Conservation (phyloP, 257 asterid genomes). For the Datura wrightii region DNA sequence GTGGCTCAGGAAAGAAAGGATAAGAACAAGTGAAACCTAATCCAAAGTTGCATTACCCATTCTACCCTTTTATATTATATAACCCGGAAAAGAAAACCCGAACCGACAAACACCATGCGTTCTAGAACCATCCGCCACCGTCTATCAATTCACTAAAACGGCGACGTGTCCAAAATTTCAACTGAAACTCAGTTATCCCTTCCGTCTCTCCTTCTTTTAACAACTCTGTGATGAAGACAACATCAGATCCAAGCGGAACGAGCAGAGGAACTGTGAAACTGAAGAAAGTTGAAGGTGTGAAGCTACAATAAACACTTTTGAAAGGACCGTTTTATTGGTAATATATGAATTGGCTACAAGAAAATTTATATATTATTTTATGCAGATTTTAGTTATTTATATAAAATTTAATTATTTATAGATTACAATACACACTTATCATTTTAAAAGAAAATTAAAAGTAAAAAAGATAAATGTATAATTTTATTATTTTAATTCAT, state of each 20-base stretch:
- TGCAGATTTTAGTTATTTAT: too few relatives aligned
- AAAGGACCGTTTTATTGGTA: too few relatives aligned
- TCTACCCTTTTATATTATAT: not conserved
- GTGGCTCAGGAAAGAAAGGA: not conserved
- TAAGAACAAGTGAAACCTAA: not conserved
- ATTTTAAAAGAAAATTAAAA: too few relatives aligned
- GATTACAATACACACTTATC: too few relatives aligned
- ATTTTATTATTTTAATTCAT: too few relatives aligned
- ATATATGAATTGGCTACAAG: too few relatives aligned
- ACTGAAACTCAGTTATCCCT: not conserved
- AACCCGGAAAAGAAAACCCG: not conserved
- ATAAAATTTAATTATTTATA: too few relatives aligned
- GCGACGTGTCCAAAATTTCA: not conserved
- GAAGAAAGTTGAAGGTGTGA: too few relatives aligned
- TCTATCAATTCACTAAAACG: not conserved
- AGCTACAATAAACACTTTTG: not conserved
- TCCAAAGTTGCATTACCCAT: not conserved
- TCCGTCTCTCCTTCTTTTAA: not conserved
- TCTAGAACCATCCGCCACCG: not conserved
- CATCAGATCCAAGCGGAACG: not conserved
- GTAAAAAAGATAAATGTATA: too few relatives aligned
- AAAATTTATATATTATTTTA: too few relatives aligned
- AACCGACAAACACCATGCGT: not conserved
- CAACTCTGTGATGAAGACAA: not conserved
- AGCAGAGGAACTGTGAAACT: not conserved